Percentiles rank a stretch among this genome's conserved stretches.
phyloP scores from a whole-genome alignment of 2,329 filamentous ascomycete genomes.

The Talaromyces sp. region DNA sequence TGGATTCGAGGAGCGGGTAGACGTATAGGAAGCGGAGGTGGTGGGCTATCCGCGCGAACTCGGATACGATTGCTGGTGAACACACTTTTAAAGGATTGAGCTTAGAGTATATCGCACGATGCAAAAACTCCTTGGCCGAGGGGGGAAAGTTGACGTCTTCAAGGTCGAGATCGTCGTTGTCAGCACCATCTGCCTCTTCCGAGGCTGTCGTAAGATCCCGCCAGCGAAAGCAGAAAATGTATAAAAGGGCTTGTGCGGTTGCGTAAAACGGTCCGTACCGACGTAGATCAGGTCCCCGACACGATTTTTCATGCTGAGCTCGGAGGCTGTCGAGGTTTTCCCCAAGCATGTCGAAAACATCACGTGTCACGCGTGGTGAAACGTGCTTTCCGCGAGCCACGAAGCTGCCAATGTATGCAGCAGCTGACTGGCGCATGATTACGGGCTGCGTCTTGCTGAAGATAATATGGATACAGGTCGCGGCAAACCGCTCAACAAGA shows the following conservation, averaged over 20 bases:
- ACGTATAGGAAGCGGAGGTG: slow-evolving; percentile 87
- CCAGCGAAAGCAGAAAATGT: slow-evolving; percentile 98
- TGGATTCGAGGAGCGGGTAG: slow-evolving; percentile 79
- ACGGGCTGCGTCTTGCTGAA: slow-evolving; percentile 65
- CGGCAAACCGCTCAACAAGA: slow-evolving; percentile 77
- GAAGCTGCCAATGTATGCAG: slow-evolving; percentile 90
- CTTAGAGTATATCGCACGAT: slow-evolving; percentile 73
- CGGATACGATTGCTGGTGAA: slow-evolving; percentile 79
- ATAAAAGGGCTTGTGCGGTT: slow-evolving; percentile 80
- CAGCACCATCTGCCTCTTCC: slow-evolving; percentile 48
- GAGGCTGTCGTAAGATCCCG: slow-evolving; percentile 69
- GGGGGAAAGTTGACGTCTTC: slow-evolving; percentile 75
- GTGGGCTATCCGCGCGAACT: slow-evolving; percentile 83
- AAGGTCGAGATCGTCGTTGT: slow-evolving; percentile 50
- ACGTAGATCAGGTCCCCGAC: slow-evolving; percentile 77
- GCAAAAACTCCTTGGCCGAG: slow-evolving; percentile 67
- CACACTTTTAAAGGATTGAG: slow-evolving; percentile 96
- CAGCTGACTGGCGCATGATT: slow-evolving; percentile 74
- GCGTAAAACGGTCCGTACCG: slow-evolving; percentile 83
- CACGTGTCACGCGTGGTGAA: slow-evolving; percentile 67
- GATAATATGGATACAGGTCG: slow-evolving; percentile 66
- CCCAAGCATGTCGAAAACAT: slow-evolving; percentile 74
- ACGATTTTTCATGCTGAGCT: slow-evolving; percentile 64
- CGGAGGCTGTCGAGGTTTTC: slow-evolving; percentile 71
- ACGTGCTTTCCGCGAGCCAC: slow-evolving; percentile 85